Evolutionary conservation across 345 rosid species (phyloP).

Genomic region (Sonneratia alba): DNA sequence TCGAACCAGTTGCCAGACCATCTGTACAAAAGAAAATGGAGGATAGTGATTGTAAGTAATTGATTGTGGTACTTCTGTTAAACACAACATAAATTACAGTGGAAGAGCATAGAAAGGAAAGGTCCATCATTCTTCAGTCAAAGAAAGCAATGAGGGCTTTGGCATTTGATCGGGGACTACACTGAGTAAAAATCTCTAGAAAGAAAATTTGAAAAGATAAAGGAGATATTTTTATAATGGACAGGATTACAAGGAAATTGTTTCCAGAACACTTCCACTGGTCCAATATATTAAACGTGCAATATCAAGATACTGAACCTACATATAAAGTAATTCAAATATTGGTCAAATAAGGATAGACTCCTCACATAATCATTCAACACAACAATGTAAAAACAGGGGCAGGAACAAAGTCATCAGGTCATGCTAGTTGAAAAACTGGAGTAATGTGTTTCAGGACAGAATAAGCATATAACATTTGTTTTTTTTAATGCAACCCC

Average conservation of each 20-base stretch:
- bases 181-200: neutral
- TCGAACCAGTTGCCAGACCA: slow-evolving; percentile 80
- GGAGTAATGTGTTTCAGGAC: neutral
- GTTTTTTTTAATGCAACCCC: neutral
- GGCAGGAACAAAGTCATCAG: neutral
- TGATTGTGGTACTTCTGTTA: neutral
- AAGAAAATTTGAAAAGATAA: neutral
- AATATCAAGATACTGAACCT: neutral
- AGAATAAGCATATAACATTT: neutral
- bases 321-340: neutral
- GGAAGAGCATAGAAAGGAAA: neutral
- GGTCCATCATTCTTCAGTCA: neutral
- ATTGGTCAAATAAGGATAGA: neutral
- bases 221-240: neutral
- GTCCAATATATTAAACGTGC: neutral
- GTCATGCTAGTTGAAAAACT: neutral
- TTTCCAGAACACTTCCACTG: neutral
- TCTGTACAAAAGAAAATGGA: slow-evolving; percentile 28
- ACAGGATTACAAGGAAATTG: neutral
- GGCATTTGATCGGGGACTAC: neutral
- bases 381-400: neutral
- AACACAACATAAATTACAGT: neutral
- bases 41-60: neutral
- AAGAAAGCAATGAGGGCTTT: neutral
- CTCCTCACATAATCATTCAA: neutral